Base-by-base conservation (phyloP, 177 flowering plant genomes). In the Telopea speciosissima region DNA sequence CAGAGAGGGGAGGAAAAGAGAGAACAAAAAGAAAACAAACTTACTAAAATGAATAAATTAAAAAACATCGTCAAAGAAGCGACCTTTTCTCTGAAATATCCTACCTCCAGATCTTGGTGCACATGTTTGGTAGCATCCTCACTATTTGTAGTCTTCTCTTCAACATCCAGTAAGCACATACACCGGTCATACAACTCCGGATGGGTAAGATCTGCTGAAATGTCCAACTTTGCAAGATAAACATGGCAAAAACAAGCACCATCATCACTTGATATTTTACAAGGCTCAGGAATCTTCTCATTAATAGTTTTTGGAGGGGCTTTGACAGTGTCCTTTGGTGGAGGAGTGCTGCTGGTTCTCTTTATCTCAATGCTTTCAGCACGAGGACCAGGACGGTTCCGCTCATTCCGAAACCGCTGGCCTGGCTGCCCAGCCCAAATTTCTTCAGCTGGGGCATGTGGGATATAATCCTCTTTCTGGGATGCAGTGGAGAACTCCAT, bases 211-310 rank as follows among this genome's bases (percentile, higher is more conserved):
- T 86, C 90, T 31, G 73, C 74, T 56, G 99, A 95, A 62, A 95
- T 85, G 70, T 95, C 97, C 74, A 95, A 88, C 82, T 83, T 89
- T 67, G 95, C 84, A 69, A 93, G 89, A 78, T 91, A 93, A 75
- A 71, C 63, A 73, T 69, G 74, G 56, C 69, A 74, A 73, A 77
- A 42, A 42, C 44, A 44, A 68, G 65, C 65, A 62, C 59, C 72
- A 71, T 83, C 83, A 71, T 74, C 79, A 25, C 25, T 68, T 62
- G 80, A 60, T 42, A 8, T 24, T 71, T 76, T 80, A 26, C 81
- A 54, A 64, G 66, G 54, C 33, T 78, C 83, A 64, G 76, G 73
- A 24, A 68, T 58, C 72, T 83, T 79, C 67, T 81, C 84, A 66
- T 7, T 31, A 3, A 65, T 16, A 70, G 59, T 36, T 62, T 76